These are phyloP conservation scores for Ceratobasidium sp. DNA, from an alignment of 1,284 basidiomycete genomes.

Conservation along the genomic window DNA sequence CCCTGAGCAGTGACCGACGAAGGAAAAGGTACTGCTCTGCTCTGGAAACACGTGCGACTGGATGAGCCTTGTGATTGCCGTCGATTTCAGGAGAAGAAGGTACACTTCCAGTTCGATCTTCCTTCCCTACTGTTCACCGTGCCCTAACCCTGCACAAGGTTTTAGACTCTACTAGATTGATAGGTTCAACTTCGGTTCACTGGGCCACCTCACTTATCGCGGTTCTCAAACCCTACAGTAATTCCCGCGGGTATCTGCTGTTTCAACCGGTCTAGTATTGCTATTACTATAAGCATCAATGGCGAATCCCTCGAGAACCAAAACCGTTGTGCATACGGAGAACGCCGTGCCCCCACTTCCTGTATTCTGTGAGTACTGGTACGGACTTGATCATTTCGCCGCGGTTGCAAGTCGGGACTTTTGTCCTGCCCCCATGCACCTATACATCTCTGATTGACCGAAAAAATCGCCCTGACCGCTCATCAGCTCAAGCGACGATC, in stretches of 20 bases:
- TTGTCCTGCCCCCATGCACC: neutral
- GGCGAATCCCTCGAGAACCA: conserved; percentile 9
- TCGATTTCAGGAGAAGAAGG: conserved; percentile 18
- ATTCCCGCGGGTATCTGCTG: neutral
- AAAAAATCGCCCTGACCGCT: neutral
- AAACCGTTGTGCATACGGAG: conserved; percentile 57
- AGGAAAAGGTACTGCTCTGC: neutral
- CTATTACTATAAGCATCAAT: neutral
- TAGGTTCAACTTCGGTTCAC: neutral
- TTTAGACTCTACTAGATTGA: conserved; percentile 36
- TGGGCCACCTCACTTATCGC: neutral
- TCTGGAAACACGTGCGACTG: conserved; percentile 14
- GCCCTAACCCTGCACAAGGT: conserved; percentile 33
- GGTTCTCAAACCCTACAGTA: too few species aligned
- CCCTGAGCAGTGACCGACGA: neutral
- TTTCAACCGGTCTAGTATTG: neutral
- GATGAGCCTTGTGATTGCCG: neutral
- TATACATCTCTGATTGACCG: neutral
- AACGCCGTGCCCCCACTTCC: conserved; percentile 63
- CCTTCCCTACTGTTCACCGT: neutral
- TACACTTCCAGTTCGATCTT: conserved; percentile 9
- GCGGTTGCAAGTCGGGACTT: neutral
- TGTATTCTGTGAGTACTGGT: conserved; percentile 57
- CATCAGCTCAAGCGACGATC: conserved; percentile 60
- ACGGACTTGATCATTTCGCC: neutral